Conservation (phyloP, 2,329 filamentous ascomycete species). For the Fusarium domesticum region DNA sequence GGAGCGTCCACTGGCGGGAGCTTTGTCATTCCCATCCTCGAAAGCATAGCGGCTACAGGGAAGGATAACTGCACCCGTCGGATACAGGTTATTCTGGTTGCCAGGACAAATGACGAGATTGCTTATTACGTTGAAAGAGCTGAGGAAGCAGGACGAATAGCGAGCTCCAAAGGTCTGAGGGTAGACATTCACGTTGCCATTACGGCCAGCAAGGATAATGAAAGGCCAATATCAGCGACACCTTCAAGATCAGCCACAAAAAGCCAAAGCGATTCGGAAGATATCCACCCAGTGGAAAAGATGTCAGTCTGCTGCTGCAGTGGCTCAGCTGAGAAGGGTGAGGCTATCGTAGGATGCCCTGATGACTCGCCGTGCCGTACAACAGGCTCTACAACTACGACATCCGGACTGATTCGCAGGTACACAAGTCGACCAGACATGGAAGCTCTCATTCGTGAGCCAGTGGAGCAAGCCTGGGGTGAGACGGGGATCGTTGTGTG, state of each 20-base stretch:
- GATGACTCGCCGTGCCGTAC: slow-evolving; percentile 14
- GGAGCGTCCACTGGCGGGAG: slow-evolving; percentile 63
- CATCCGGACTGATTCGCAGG: slow-evolving; percentile 38
- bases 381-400: slow-evolving; percentile 1
- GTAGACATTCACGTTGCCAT: slow-evolving; percentile 54
- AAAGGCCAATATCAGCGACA: slow-evolving; percentile 30
- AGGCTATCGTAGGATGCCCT: slow-evolving; percentile 11
- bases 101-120: slow-evolving; percentile 51
- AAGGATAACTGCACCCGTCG: slow-evolving; percentile 47
- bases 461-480: slow-evolving; percentile 57
- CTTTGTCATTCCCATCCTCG: slow-evolving; percentile 58
- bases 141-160: slow-evolving; percentile 43
- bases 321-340: slow-evolving; percentile 9
- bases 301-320: slow-evolving; percentile 24
- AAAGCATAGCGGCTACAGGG: slow-evolving; percentile 47
- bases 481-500: slow-evolving; percentile 62
- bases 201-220: slow-evolving; percentile 33
- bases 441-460: slow-evolving; percentile 47
- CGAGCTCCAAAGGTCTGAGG: slow-evolving; percentile 44
- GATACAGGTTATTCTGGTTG: slow-evolving; percentile 52
- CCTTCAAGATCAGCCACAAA: slow-evolving; percentile 16
- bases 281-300: slow-evolving; percentile 15
- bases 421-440: slow-evolving; percentile 50
- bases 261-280: slow-evolving; percentile 20
- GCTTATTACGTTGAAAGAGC: slow-evolving; percentile 52